Conservation (phyloP, 805 yeast species). For the Saccharomycodes ludwigii region DNA sequence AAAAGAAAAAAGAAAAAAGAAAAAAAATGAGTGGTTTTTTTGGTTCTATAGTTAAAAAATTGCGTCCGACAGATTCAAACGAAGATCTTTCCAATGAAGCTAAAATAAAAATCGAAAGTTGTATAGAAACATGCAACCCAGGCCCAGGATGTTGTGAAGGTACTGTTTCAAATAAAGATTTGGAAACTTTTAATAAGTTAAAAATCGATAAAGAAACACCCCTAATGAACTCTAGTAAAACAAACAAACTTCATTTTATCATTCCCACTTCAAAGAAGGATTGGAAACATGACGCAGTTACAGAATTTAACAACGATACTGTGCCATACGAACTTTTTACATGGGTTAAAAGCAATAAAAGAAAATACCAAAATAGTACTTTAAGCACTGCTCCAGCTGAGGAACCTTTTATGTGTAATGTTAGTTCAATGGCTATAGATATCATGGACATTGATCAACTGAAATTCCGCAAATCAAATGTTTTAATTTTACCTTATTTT, state of each 20-base stretch:
- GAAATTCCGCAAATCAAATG: constrained; percentile 38
- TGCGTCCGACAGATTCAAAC: no score
- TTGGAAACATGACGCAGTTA: constrained; percentile 69
- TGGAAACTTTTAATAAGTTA: no score
- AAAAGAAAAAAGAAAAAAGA: no score
- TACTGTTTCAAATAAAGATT: no score
- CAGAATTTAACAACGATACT: constrained; percentile 29
- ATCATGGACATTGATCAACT: constrained; percentile 31
- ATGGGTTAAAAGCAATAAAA: constrained; percentile 25
- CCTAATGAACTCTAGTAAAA: constrained; percentile 61
- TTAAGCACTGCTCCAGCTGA: constrained; percentile 32
- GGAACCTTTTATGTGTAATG: constrained; percentile 21
- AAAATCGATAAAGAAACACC: constrained; percentile 26
- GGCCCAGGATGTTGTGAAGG: no score
- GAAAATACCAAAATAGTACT: constrained; percentile 16
- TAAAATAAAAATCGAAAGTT: no score
- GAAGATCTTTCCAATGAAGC: no score
- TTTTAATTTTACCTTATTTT: constrained; percentile 53
- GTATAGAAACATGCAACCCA: no score
- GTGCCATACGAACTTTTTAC: constrained; percentile 32
- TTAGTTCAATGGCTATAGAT: constrained; percentile 40
- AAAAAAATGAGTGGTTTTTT: no score
- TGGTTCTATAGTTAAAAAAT: no score
- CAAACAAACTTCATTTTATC: constrained; percentile 58
- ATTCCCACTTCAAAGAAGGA: constrained; percentile 77